Conservation (phyloP, 352 stramenopile species). For the Phytophthora citrophthora region DNA sequence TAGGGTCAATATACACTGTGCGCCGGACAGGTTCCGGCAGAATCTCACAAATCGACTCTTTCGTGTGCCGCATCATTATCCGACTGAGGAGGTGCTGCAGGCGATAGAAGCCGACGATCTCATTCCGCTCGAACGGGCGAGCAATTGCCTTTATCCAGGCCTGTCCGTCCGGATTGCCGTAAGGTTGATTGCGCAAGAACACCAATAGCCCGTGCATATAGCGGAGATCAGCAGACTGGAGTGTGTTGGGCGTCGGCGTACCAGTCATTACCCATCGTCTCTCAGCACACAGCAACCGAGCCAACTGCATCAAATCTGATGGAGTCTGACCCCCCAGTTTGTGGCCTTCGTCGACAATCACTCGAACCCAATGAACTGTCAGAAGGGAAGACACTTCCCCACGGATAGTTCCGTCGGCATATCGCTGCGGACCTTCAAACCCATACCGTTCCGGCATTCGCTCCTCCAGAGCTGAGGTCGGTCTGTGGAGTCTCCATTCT, state of each 20-base stretch:
- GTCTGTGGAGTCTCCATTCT: slow-evolving; percentile 73
- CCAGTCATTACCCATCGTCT: slow-evolving; percentile 97
- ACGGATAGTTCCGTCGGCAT: slow-evolving; percentile 63
- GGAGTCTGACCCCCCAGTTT: slow-evolving; percentile 82
- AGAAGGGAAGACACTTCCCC: slow-evolving; percentile 65
- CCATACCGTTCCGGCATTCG: slow-evolving; percentile 73
- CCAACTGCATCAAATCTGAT: slow-evolving; percentile 83
- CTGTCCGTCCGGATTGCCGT: slow-evolving; percentile 76
- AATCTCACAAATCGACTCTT: slow-evolving; percentile 85
- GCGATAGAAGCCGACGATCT: slow-evolving; percentile 65
- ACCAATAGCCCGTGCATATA: slow-evolving; percentile 92
- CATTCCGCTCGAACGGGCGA: slow-evolving; percentile 70
- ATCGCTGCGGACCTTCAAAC: slow-evolving; percentile 62
- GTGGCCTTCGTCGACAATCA: slow-evolving; percentile 97
- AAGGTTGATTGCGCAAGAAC: slow-evolving; percentile 92
- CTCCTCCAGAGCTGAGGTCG: slow-evolving; percentile 64
- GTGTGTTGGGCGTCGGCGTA: slow-evolving; percentile 93
- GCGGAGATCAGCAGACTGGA: slow-evolving; percentile 83
- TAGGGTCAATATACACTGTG: slow-evolving; percentile 68
- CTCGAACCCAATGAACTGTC: slow-evolving; percentile 81
- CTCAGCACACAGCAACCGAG: slow-evolving; percentile 79
- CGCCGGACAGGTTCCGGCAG: slow-evolving; percentile 57
- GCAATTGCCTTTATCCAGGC: slow-evolving; percentile 83
- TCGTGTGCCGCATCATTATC: slow-evolving; percentile 96
- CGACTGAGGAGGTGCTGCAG: slow-evolving; percentile 86